Evolutionary conservation across 306 rosid species (phyloP), one percentile per base, ranked within the genome.

Genomic region (Vachellia pachyceras): DNA sequence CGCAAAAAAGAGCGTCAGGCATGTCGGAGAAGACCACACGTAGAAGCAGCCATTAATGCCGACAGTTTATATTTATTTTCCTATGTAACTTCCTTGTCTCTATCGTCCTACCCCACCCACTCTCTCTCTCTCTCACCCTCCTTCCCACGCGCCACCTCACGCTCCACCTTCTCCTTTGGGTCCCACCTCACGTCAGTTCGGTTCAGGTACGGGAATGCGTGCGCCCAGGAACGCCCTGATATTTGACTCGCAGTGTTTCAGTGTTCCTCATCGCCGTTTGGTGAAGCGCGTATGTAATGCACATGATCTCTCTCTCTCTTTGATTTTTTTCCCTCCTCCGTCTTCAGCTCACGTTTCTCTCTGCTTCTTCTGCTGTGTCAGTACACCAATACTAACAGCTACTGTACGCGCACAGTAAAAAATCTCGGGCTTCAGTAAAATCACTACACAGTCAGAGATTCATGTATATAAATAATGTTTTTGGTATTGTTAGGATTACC

Each of bases 11-110:
- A 75, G 81, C 86, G 92, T 88, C 87, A 87, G 81, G 36, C 23
- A 79, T 84, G 95, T 83, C 88, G 83, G 91, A 90, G 82, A 82
- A 72, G 84, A 83, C 54, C 85, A 77, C 91, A 85, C 90, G 90
- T 86, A 84, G 84, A 69, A 68, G 85, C 69, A 75, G 90, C 85
- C 87, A 85, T 83, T 82, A 83, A 87, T 89, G 93, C 93, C 80
- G 90, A 90, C 89, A 84, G 81, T 78, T 73, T 66, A 85, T 68
- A 79, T 83, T 60, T 86, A 65, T 84, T 89, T 84, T 85, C 84
- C 75, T 57, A 82, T 57, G 89, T 82, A 85, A 65, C 87, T 80
- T n/a, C n/a, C 86, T 82, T 84, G 86, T 75, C 83, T 52, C 22
- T 80, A 67, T 84, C 84, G 25, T 10, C 2, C 73, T 12, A 6